phyloP scores from a whole-genome alignment of 352 stramenopile genomes.

The Nannochloropsis limnetica region DNA sequence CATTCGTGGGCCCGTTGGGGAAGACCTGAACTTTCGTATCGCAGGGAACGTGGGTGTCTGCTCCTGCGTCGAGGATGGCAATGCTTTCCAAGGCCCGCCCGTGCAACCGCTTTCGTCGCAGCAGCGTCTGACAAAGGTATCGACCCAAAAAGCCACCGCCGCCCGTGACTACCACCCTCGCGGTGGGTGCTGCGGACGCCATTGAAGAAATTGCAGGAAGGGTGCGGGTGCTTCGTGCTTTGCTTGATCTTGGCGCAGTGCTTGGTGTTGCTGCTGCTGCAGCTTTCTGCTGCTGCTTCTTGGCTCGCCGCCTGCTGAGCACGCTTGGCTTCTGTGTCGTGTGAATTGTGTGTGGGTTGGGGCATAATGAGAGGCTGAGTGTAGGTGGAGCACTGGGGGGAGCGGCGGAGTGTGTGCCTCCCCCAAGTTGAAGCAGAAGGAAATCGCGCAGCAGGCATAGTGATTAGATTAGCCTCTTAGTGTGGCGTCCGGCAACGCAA shows the following conservation, averaged over 20 bases:
- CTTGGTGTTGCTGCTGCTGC: too few species aligned
- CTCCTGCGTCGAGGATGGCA: neutral
- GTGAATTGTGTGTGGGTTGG: neutral
- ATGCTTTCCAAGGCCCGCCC: constrained; percentile 10
- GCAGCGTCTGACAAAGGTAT: neutral
- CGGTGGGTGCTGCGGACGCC: constrained; percentile 11
- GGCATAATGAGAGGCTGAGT: neutral
- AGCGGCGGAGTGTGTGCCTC: too few species aligned
- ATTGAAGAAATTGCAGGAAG: neutral
- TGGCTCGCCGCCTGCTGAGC: neutral
- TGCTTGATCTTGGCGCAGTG: neutral
- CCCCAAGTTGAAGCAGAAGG: neutral
- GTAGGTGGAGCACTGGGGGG: too few species aligned
- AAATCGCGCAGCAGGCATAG: neutral
- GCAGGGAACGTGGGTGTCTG: neutral
- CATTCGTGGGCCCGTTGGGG: neutral
- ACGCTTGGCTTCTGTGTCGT: neutral
- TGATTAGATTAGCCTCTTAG: too few species aligned
- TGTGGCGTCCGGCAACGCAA: neutral
- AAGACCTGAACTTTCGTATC: constrained; percentile 22
- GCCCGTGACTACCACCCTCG: neutral
- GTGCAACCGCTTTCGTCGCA: constrained; percentile 3
- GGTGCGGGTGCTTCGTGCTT: neutral
- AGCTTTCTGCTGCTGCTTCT: neutral
- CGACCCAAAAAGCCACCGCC: neutral